These are phyloP conservation scores for Jamesozyma lodderae DNA, from an alignment of 805 yeast species.

Conservation along the genomic window DNA sequence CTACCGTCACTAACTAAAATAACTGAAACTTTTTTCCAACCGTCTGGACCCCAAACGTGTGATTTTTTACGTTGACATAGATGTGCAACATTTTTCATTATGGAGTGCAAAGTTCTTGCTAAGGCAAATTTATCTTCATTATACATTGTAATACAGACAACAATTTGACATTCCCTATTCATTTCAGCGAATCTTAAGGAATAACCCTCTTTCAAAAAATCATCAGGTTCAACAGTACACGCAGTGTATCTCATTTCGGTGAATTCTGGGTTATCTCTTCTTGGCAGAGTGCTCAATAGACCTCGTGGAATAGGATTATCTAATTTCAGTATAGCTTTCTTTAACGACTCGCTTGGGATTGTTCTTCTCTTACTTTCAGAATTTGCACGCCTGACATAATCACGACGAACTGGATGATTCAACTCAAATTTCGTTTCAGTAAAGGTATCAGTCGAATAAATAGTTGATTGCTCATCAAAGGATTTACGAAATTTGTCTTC, in stretches of 20 bases:
- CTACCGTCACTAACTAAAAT: conserved; percentile 92
- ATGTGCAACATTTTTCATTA: conserved; percentile 86
- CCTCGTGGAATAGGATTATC: conserved; percentile 95
- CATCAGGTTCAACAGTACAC: conserved; percentile 87
- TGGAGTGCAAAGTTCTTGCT: conserved; percentile 90
- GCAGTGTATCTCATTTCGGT: conserved; percentile 96
- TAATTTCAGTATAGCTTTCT: conserved; percentile 55
- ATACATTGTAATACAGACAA: conserved; percentile 92
- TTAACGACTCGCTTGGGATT: conserved; percentile 37
- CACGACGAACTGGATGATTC: conserved; percentile 29
- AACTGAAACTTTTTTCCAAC: conserved; percentile 96
- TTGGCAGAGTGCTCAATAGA: conserved; percentile 71
- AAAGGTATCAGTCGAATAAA: conserved; percentile 28
- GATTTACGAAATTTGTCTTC: conserved; percentile 43
- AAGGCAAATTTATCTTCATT: conserved; percentile 87
- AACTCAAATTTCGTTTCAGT: conserved; percentile 31
- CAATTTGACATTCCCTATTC: conserved; percentile 86
- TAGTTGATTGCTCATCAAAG: conserved; percentile 34
- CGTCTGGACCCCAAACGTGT: conserved; percentile 88
- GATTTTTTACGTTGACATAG: conserved; percentile 74
- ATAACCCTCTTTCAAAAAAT: conserved; percentile 71
- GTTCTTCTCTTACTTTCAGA: conserved; percentile 61
- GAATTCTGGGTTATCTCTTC: conserved; percentile 85
- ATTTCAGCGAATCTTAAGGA: conserved; percentile 76
- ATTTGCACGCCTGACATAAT: conserved; percentile 45